Percentiles rank a stretch among this genome's conserved stretches.
phyloP scores from a whole-genome alignment of 2,329 filamentous ascomycete genomes.

The Pseudogymnoascus sp. region DNA sequence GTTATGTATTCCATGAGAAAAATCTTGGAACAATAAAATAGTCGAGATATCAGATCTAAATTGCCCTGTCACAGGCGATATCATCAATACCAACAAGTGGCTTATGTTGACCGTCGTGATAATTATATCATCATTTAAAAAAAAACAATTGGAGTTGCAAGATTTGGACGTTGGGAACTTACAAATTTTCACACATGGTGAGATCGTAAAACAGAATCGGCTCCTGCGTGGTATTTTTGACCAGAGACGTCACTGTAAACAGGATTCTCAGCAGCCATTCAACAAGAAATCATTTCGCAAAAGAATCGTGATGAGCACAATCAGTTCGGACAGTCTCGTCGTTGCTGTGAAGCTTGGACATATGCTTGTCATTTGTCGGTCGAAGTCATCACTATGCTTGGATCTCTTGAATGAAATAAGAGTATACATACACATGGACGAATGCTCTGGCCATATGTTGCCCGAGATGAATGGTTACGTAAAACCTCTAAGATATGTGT shows the following conservation, averaged over 20 bases:
- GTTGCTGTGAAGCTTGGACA: slow-evolving; percentile 68
- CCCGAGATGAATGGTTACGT: not conserved
- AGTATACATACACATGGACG: slow-evolving; percentile 6
- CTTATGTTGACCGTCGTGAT: slow-evolving; percentile 87
- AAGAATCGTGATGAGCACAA: slow-evolving; percentile 24
- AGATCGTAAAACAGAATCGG: slow-evolving; percentile 15
- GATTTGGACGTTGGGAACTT: slow-evolving; percentile 8
- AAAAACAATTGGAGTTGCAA: slow-evolving; percentile 24
- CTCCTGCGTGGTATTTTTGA: slow-evolving; percentile 13
- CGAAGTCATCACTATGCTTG: slow-evolving; percentile 64
- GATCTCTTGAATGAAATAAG: slow-evolving; percentile 8
- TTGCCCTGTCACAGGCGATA: slow-evolving; percentile 67
- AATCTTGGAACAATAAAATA: slow-evolving; percentile 11
- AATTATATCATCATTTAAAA: slow-evolving; percentile 61
- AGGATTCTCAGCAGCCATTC: slow-evolving; percentile 6
- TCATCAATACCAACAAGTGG: slow-evolving; percentile 64
- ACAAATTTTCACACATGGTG: slow-evolving; percentile 10
- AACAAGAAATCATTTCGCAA: not conserved
- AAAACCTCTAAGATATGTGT: slow-evolving; percentile 12
- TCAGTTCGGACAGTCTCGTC: slow-evolving; percentile 46
- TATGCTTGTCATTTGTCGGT: slow-evolving; percentile 92
- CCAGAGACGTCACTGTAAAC: slow-evolving; percentile 16
- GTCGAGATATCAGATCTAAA: slow-evolving; percentile 27
- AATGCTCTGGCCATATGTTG: not conserved
- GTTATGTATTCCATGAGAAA: slow-evolving; percentile 1